Evolutionary conservation across 2,329 filamentous ascomycete species (phyloP).

Genomic region (Aurifilum marmelostoma): DNA sequence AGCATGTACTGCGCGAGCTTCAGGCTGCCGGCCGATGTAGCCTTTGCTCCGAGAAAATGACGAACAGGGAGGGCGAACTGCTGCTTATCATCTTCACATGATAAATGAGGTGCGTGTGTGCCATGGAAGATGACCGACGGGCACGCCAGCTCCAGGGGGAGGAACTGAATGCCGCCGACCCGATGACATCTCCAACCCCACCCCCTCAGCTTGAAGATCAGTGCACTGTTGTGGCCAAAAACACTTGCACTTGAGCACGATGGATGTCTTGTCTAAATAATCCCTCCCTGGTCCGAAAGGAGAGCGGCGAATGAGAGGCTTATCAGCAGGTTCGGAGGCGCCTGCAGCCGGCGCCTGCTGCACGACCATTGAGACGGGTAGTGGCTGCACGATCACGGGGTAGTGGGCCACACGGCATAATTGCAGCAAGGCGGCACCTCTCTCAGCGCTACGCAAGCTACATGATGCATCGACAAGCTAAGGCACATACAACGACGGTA

Average conservation of each 20-base stretch:
- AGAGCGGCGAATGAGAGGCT: constrained; percentile 15
- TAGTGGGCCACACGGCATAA: not conserved
- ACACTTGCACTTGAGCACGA: not conserved
- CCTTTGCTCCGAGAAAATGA: constrained; percentile 60
- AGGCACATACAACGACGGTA: not conserved
- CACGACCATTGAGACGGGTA: constrained; percentile 14
- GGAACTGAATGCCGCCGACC: not conserved
- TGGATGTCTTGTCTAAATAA: not conserved
- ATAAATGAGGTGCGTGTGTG: not conserved
- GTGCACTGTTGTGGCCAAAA: not conserved
- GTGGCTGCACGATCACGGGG: constrained; percentile 20
- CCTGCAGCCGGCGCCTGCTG: constrained; percentile 8
- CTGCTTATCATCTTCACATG: constrained; percentile 2
- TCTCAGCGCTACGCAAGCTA: not conserved
- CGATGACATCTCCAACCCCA: not conserved
- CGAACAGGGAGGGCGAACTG: not conserved
- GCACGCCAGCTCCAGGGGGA: not conserved
- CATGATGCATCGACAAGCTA: constrained; percentile 1
- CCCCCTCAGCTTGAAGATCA: not conserved
- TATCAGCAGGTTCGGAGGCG: constrained; percentile 13
- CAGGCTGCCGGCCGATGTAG: constrained; percentile 78
- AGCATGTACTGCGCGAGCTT: constrained; percentile 97
- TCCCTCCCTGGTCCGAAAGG: not conserved
- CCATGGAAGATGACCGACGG: constrained; percentile 27
- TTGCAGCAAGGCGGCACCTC: not conserved